phyloP scores from a whole-genome alignment of 192 early-diverging fungal genomes.

The Pilobolus umbonatus region DNA sequence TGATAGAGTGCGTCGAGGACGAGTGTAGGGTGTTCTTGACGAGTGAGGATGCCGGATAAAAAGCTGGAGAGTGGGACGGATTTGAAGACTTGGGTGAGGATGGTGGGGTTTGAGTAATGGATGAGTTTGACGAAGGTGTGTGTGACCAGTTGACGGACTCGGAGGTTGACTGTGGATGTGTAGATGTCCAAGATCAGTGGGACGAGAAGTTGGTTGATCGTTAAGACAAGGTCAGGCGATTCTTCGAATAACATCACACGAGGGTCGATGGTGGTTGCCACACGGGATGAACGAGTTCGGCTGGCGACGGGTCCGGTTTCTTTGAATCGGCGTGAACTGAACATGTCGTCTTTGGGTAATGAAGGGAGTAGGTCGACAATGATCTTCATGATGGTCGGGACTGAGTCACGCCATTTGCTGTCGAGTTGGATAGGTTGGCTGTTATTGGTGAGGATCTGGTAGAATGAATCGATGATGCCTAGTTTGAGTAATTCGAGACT shows the following conservation, averaged over 20 bases:
- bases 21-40: constrained; percentile 47
- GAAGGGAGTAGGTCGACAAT: constrained; percentile 55
- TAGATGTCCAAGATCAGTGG: constrained; percentile 74
- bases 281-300: constrained; percentile 29
- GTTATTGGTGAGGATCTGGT: constrained; percentile 34
- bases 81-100: constrained; percentile 44
- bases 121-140: constrained; percentile 55
- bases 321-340: constrained; percentile 24
- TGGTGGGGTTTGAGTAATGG: constrained; percentile 40
- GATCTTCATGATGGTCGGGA: constrained; percentile 42
- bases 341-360: constrained; percentile 42
- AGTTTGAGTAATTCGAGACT: constrained; percentile 37
- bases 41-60: constrained; percentile 40
- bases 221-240: constrained; percentile 31
- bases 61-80: constrained; percentile 46
- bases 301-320: constrained; percentile 10
- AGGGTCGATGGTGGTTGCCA: constrained; percentile 22
- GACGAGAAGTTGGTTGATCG: constrained; percentile 48
- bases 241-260: constrained; percentile 33
- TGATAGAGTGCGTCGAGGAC: constrained; percentile 58
- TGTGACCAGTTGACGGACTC: constrained; percentile 60
- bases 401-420: constrained; percentile 25
- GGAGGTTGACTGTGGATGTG: constrained; percentile 57
- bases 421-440: constrained; percentile 23
- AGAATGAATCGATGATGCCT: constrained; percentile 41